Conservation (phyloP, 148 eudicot genomes). For the Talinum fruticosum region DNA sequence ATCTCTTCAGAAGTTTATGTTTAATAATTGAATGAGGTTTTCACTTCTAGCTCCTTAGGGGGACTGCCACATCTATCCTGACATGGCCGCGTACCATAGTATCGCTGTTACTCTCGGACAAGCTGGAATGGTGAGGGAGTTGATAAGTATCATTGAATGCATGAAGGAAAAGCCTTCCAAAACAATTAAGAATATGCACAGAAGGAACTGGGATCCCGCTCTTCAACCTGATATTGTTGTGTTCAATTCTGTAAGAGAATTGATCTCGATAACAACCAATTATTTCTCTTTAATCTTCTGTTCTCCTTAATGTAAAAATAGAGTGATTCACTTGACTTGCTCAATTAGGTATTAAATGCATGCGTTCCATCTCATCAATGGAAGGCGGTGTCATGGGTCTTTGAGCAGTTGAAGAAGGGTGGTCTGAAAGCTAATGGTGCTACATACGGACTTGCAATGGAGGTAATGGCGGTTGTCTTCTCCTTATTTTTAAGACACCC, state of each 20-base stretch:
- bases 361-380: conserved; percentile 77
- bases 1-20: conserved; percentile 16
- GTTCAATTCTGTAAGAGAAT: conserved; percentile 76
- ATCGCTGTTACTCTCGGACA: conserved; percentile 85
- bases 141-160: conserved; percentile 61
- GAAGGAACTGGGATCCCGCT: conserved; percentile 72
- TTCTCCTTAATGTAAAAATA: not conserved
- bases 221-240: conserved; percentile 85
- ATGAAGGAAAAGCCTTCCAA: conserved; percentile 72
- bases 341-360: conserved; percentile 73
- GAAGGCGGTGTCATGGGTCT: conserved; percentile 97
- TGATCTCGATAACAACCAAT: not conserved
- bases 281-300: not conserved
- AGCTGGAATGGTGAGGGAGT: conserved; percentile 83
- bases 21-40: conserved; percentile 27
- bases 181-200: conserved; percentile 50
- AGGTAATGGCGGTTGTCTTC: conserved; percentile 41
- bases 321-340: not conserved
- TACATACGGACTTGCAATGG: conserved; percentile 98
- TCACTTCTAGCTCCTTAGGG: conserved; percentile 45
- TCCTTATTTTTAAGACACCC: not conserved
- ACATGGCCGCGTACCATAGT: conserved; percentile 92
- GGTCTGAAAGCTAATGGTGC: conserved; percentile 72
- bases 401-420: conserved; percentile 69
- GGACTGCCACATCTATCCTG: conserved; percentile 85